A percentile compares a stretch with the other conserved stretches of the same genome.
Conservation (phyloP, 768 basidiomycete species). For the Trametes cinnabarina region DNA sequence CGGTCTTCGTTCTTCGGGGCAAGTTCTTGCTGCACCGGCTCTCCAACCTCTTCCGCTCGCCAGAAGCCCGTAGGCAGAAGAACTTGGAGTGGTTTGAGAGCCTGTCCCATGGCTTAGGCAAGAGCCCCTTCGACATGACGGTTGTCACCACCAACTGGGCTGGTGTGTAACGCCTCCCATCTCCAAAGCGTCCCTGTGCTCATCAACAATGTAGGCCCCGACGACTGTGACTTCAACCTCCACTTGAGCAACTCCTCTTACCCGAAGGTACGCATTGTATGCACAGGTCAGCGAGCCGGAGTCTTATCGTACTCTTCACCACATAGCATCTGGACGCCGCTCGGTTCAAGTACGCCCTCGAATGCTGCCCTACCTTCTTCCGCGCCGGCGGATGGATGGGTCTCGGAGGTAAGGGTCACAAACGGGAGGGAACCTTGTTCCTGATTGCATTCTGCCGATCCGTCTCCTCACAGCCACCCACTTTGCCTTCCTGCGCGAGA, state of each 20-base stretch:
- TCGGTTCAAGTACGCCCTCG: constrained; percentile 46
- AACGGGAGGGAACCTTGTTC: not conserved
- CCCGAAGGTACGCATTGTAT: constrained; percentile 50
- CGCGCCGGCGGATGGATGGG: constrained; percentile 60
- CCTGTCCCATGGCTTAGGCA: constrained; percentile 49
- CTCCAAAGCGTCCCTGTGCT: too few species aligned
- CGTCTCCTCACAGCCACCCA: constrained; percentile 48
- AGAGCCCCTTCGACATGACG: constrained; percentile 50
- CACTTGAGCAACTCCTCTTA: constrained; percentile 85
- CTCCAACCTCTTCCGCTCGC: constrained; percentile 35
- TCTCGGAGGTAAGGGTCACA: constrained; percentile 41
- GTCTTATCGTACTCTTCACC: too few species aligned
- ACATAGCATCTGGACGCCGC: constrained; percentile 34
- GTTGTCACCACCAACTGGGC: constrained; percentile 50
- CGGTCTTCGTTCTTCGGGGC: constrained; percentile 38
- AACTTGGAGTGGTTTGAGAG: constrained; percentile 45
- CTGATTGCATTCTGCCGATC: not conserved
- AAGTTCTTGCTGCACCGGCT: constrained; percentile 34
- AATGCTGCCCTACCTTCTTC: constrained; percentile 56
- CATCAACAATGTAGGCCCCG: constrained; percentile 44
- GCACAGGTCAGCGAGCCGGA: not conserved
- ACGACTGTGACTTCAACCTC: constrained; percentile 71
- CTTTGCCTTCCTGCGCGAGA: constrained; percentile 68
- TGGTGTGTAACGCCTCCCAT: too few species aligned
- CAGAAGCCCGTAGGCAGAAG: constrained; percentile 11